Base-by-base conservation (phyloP, 2,329 filamentous ascomycete genomes). In the Periconia sp. region DNA sequence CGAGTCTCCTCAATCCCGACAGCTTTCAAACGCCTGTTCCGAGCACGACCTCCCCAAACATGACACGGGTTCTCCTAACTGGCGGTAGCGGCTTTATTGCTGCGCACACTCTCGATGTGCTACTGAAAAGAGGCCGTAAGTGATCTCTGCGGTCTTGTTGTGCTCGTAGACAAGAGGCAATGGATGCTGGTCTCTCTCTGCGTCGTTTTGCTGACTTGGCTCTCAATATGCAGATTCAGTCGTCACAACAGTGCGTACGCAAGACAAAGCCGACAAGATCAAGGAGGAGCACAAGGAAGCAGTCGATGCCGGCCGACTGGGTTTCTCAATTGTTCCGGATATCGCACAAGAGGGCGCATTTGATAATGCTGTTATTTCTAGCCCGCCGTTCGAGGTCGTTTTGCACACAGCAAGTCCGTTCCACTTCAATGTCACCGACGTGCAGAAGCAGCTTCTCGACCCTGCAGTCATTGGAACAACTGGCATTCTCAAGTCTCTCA, bases 261-360 rank as follows among this genome's bases (percentile, higher is more conserved):
- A 82, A 49, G 77, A 79, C 24, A 86, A 86, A 64, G 83, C 80
- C 28, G 73, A 83, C 52, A 80, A 77, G 59, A 85, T 86, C 59
- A 75, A 80, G 45, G 71, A 76, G 15, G 77, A 76, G 15, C 77
- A 83, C 57, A 73, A 77, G 31, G 69, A 63, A 19, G 69, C 73
- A 6, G 57, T 44, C n/a, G 72, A 78, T 2, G 78, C 80, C 43
- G 78, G 79, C 42, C 80, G 81, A 61, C 74, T 88, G 22, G 79
- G 79, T 44, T 87, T 85, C 60, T 78, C 69, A 24, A 80, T 92
- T 46, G 87, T 95, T 10, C 78, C 83, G 35, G 87, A 95, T 53
- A 85, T 95, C 52, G 85, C 86, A 0, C 63, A 83, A 49, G 78
- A 83, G 16, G 81, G 80, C 13, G 88, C 87, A 17, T 95, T 94